Evolutionary conservation across 2,329 filamentous ascomycete species (phyloP).

Genomic region (Lachnellula cervina): DNA sequence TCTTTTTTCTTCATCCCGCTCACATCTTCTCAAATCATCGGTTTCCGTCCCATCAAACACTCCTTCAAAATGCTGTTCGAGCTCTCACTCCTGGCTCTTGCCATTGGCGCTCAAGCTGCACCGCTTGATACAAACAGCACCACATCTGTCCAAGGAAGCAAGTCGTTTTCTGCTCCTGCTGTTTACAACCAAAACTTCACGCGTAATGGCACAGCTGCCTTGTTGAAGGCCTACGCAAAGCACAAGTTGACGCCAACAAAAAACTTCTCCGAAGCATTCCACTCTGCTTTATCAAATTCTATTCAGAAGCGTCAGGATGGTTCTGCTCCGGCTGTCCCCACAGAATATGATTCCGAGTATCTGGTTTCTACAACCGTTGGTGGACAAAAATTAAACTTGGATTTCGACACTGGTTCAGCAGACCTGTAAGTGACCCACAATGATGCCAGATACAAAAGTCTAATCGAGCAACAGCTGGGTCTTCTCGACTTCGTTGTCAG

Average conservation of each 20-base stretch:
- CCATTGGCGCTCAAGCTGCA: slow-evolving; percentile 8
- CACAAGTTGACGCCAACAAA: slow-evolving; percentile 26
- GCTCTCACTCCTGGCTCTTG: slow-evolving; percentile 24
- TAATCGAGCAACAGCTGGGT: slow-evolving; percentile 23
- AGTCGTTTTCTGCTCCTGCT: slow-evolving; percentile 23
- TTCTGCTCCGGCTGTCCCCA: slow-evolving; percentile 19
- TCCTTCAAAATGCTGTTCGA: slow-evolving; percentile 26
- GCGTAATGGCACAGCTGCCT: slow-evolving; percentile 29
- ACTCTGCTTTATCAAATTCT: slow-evolving; percentile 4
- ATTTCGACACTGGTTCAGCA: slow-evolving; percentile 30
- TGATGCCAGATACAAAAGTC: not conserved
- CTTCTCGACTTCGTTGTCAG: slow-evolving; percentile 25
- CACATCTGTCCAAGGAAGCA: not conserved
- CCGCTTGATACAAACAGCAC: not conserved
- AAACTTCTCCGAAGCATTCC: slow-evolving; percentile 21
- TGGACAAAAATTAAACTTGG: slow-evolving; percentile 28
- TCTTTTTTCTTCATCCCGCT: slow-evolving; percentile 6
- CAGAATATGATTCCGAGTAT: slow-evolving; percentile 26
- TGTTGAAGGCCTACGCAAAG: slow-evolving; percentile 31
- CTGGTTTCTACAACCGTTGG: slow-evolving; percentile 24
- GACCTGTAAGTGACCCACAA: slow-evolving; percentile 27
- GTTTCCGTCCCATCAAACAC: not conserved
- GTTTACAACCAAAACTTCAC: slow-evolving; percentile 24
- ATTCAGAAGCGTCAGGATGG: slow-evolving; percentile 29
- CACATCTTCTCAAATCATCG: slow-evolving; percentile 4